These are phyloP conservation scores for Asparagopsis taxiformis DNA, from an alignment of 31 red algal genomes.

Conservation along the genomic window DNA sequence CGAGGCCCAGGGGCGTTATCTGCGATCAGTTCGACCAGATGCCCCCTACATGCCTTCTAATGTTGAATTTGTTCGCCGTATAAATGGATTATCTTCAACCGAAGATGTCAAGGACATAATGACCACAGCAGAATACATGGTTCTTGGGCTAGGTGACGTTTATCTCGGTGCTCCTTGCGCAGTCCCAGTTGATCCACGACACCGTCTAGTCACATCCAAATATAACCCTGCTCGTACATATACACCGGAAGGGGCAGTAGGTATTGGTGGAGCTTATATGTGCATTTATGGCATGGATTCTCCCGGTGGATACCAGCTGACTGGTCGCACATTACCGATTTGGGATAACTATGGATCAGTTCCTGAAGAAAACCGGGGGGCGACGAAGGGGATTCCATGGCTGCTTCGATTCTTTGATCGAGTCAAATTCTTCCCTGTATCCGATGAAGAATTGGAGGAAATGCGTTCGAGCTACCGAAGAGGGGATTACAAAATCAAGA, in stretches of 20 bases:
- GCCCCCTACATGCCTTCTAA: slow-evolving; percentile 87
- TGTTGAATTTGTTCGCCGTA: slow-evolving; percentile 83
- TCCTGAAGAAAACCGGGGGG: slow-evolving; percentile 54
- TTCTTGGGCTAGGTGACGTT: slow-evolving; percentile 83
- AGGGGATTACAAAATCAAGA: slow-evolving; percentile 66
- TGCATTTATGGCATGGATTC: slow-evolving; percentile 92
- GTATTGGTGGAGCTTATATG: slow-evolving; percentile 83
- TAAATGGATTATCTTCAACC: slow-evolving; percentile 57
- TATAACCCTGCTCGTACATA: slow-evolving; percentile 80
- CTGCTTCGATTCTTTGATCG: slow-evolving; percentile 80
- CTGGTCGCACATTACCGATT: slow-evolving; percentile 78
- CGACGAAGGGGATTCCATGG: slow-evolving; percentile 63
- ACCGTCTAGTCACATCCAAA: slow-evolving; percentile 77
- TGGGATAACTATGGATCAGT: slow-evolving; percentile 85
- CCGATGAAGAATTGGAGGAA: slow-evolving; percentile 66
- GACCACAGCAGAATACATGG: slow-evolving; percentile 71
- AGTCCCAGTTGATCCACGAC: slow-evolving; percentile 70
- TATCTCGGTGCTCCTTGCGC: slow-evolving; percentile 85
- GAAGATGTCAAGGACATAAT: slow-evolving; percentile 56
- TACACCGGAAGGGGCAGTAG: slow-evolving; percentile 86
- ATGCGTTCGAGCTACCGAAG: slow-evolving; percentile 45
- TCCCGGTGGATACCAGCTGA: slow-evolving; percentile 84
- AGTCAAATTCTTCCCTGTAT: slow-evolving; percentile 52
- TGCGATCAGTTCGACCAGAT: slow-evolving; percentile 68
- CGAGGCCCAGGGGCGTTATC: slow-evolving; percentile 58